A percentile compares a stretch with the other conserved stretches of the same genome.
Evolutionary conservation across 1,139 yeast species (phyloP).

Genomic region (Eremothecium coryli): DNA sequence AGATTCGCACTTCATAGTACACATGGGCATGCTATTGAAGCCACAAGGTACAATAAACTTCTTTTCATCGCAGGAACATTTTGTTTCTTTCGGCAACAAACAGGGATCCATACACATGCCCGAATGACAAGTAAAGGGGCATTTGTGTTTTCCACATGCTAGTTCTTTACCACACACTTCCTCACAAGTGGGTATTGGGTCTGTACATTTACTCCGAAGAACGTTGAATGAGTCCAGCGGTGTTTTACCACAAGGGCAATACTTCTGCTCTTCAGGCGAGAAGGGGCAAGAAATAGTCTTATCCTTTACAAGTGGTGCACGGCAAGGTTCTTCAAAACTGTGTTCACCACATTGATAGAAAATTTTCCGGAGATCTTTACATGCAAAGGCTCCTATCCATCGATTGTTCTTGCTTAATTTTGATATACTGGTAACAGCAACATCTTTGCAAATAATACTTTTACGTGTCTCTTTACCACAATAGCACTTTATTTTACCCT

Average conservation of each 20-base stretch:
- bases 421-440: slow-evolving; percentile 27
- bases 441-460: slow-evolving; percentile 43
- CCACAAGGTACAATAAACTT: slow-evolving; percentile 54
- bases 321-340: slow-evolving; percentile 50
- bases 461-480: slow-evolving; percentile 51
- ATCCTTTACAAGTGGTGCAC: slow-evolving; percentile 36
- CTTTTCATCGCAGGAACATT: slow-evolving; percentile 34
- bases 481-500: slow-evolving; percentile 44
- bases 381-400: slow-evolving; percentile 59
- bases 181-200: slow-evolving; percentile 69
- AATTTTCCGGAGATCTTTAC: slow-evolving; percentile 44
- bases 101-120: slow-evolving; percentile 69
- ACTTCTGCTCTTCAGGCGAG: slow-evolving; percentile 48
- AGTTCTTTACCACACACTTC: slow-evolving; percentile 51
- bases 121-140: slow-evolving; percentile 62
- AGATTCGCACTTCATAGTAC: slow-evolving; percentile 70
- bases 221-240: slow-evolving; percentile 33
- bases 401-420: slow-evolving; percentile 22
- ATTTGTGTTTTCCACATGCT: slow-evolving; percentile 62
- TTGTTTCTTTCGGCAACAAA: slow-evolving; percentile 27
- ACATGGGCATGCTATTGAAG: slow-evolving; percentile 48
- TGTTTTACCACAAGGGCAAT: slow-evolving; percentile 73
- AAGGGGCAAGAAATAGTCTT: slow-evolving; percentile 46
- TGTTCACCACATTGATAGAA: slow-evolving; percentile 62
- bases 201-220: slow-evolving; percentile 54